Evolutionary conservation across 2,329 filamentous ascomycete species (phyloP).

Genomic region (Pseudogymnoascus sp.): DNA sequence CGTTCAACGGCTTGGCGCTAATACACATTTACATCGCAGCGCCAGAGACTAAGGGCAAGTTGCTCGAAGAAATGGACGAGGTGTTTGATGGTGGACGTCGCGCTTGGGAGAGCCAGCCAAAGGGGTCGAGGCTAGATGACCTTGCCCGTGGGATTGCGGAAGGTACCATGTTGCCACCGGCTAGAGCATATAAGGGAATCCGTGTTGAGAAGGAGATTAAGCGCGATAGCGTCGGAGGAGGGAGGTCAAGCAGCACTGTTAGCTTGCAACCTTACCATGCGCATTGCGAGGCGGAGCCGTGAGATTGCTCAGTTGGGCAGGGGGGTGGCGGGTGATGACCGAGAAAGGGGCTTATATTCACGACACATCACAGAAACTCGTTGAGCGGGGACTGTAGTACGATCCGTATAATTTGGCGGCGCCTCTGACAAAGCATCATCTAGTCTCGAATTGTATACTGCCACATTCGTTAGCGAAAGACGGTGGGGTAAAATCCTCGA

Average conservation of each 20-base stretch:
- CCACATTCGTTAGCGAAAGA: not conserved
- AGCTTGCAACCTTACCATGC: not conserved
- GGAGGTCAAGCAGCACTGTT: not conserved
- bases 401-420: not conserved
- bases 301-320: not conserved
- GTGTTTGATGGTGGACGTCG: constrained; percentile 56
- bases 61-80: constrained; percentile 67
- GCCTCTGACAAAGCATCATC: not conserved
- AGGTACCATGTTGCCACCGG: constrained; percentile 29
- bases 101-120: constrained; percentile 45
- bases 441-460: not conserved
- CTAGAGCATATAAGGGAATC: not conserved
- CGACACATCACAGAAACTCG: not conserved
- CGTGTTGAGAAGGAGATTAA: not conserved
- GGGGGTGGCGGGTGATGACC: not conserved
- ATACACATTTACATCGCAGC: constrained; percentile 60
- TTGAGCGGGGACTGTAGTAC: not conserved
- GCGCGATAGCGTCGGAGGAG: not conserved
- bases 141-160: constrained; percentile 41
- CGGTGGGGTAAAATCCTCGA: not conserved
- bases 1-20: constrained; percentile 60
- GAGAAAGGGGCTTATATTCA: not conserved
- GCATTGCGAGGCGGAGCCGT: not conserved
- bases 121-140: constrained; percentile 38
- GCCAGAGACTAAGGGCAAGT: constrained; percentile 64